Conservation (phyloP, 257 asterid genomes). For the Solanum lycopersicoides region DNA sequence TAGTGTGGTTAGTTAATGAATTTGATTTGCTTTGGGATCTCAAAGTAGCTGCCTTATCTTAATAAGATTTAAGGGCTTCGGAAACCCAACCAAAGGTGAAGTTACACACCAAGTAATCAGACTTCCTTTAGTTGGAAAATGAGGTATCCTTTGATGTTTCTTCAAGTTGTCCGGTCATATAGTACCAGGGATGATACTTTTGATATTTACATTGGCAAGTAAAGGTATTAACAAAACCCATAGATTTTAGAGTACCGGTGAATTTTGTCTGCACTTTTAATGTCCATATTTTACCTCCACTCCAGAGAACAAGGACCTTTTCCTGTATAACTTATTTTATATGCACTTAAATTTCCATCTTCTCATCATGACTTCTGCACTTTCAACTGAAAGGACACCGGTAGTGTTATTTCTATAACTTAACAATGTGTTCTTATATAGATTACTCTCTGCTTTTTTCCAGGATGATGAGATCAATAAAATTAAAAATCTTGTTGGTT, state of each 20-base stretch:
- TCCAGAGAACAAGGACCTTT: neutral
- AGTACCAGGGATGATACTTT: neutral
- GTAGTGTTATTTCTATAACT: neutral
- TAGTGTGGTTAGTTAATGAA: neutral
- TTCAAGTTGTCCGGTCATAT: neutral
- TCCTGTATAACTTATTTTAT: neutral
- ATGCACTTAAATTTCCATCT: neutral
- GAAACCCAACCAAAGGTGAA: neutral
- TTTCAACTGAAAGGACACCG: neutral
- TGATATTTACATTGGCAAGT: neutral
- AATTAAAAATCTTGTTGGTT: constrained; percentile 21
- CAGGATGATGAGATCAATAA: constrained; percentile 36
- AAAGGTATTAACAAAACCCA: neutral
- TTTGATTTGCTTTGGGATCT: neutral
- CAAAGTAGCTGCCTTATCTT: neutral
- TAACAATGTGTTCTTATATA: neutral
- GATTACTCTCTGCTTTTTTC: neutral
- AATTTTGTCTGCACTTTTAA: neutral
- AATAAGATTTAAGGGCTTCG: neutral
- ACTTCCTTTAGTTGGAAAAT: neutral
- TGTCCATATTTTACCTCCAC: neutral
- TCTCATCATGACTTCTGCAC: neutral
- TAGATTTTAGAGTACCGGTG: neutral
- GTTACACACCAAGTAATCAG: neutral
- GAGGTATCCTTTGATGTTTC: neutral